Evolutionary conservation across 2,329 filamentous ascomycete genomes (phyloP), one percentile per base, ranked within the genome.

Genomic region (Penicillium sp.): DNA sequence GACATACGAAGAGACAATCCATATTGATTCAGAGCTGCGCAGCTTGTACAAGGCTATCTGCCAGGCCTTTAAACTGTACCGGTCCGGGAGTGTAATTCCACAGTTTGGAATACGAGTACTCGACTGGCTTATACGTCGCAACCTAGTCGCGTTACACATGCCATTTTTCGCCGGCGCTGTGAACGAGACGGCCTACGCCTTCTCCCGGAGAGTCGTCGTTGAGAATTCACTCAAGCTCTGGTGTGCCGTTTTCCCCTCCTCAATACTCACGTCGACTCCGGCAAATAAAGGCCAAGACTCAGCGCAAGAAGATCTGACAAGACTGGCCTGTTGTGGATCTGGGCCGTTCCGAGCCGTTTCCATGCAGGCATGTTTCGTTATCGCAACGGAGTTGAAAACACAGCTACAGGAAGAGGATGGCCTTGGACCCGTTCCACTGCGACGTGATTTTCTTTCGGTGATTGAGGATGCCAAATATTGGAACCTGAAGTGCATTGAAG

Each of bases 181-280:
- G 10, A 51, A 56, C 6, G 60, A 67, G n/a, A 52, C 56, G 1
- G 28, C 60, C 0, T 70, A 65, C 18, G 77, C 79, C 0, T 83
- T 76, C 53, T 81, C 81, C 0, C 67, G 78, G 1, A 79, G 76
- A 39, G 72, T 76, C 0, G 68, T 76, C 0, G 56, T 80, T 5
- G 81, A 84, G 6, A 70, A 71, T 0, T 70, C 77, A 0, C 66
- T 81, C 13, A 79, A 77, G 40, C 63, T 79, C 1, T 82, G 78
- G 75, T 66, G 62, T 31, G 58, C 71, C 0, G 65, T 67, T 0
- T 74, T 69, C 36, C 73, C 20, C 20, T 22, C 71, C 1, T 46
- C 58, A 0, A 49, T 68, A n/a, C 36, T 57, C 11, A 53, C 40
- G 22, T 49, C 36, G 14, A 30, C 55, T 14, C 48, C 45, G 1